Base-by-base conservation (phyloP, 495 filamentous ascomycete genomes). In the Melanomma pulvis-pyrius region DNA sequence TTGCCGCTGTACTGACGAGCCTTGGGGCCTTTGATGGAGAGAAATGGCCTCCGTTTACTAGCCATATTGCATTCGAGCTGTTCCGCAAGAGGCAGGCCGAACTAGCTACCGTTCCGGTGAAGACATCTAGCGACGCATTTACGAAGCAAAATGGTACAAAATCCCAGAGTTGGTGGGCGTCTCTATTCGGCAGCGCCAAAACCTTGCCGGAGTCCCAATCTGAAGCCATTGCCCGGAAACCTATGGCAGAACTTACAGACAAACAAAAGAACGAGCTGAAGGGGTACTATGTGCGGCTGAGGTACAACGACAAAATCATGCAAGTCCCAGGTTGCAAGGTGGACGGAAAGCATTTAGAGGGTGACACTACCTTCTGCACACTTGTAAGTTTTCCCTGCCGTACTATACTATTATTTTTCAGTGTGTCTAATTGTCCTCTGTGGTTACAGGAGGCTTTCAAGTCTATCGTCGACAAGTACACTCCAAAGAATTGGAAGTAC, bases 331-430 rank as follows among this genome's bases (percentile, higher is more conserved):
- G 92, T 28, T 98, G 94, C 73, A 86, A 82, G 63, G 77, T 81
- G 34, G 74, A 82, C 0, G 90, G 91, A 29, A 96, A 92, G 44
- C 94, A 98, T 77, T 82, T 96, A 5, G 85, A 92, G 28, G 92
- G 92, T 2, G 90, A 98, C 73, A 89, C 92, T 67, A 90, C 83
- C 24, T 96, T 98, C 74, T 98, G 94, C 79, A 98, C 94, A 0
- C 73, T 98, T 68, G 88, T 90, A 78, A 76, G 85, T 77, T 8
- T 8, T 26, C 25, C 57, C 26, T 1, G 6, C 24, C 44, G 13
- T 15, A 29, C 26, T 7, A 22, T 32, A 48, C 46, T 47, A 29
- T n/a, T 3, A 6, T 24, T 59, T 24, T 32, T 11, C 6, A 41
- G 17, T 56, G 22, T 22, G 57, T 25, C 9, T 41, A 21, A 32